Conservation (phyloP, 176 grass and related monocot species). For the Areca catechu region DNA sequence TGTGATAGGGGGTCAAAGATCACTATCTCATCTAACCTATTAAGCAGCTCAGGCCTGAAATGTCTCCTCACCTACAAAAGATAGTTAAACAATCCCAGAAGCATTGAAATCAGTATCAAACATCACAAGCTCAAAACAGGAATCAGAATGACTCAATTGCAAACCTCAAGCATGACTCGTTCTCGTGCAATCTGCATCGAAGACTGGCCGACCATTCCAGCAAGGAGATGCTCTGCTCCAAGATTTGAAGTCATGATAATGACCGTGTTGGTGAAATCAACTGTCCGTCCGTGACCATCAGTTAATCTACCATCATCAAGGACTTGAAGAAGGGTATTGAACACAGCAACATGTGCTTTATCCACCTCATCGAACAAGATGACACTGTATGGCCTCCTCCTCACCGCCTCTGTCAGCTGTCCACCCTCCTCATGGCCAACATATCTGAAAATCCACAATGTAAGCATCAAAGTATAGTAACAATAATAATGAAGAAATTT, state of each 20-base stretch:
- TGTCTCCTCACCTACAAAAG: constrained; percentile 69
- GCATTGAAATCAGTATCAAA: neutral
- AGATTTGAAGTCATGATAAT: constrained; percentile 99
- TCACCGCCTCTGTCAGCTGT: constrained; percentile 76
- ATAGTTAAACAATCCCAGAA: neutral
- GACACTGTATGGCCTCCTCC: constrained; percentile 77
- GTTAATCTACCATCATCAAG: constrained; percentile 88
- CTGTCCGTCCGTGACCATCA: constrained; percentile 80
- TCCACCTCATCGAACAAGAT: constrained; percentile 96
- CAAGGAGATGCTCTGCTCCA: constrained; percentile 88
- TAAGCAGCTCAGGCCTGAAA: constrained; percentile 86
- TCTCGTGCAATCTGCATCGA: constrained; percentile 73
- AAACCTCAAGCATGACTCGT: constrained; percentile 69
- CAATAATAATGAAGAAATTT: neutral
- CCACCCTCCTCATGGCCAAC: constrained; percentile 92
- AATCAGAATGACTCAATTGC: neutral
- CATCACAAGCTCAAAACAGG: neutral
- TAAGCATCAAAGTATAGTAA: neutral
- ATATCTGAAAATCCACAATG: constrained; percentile 30
- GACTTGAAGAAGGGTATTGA: constrained; percentile 96
- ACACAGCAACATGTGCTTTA: constrained; percentile 82
- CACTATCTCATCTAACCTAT: constrained; percentile 84
- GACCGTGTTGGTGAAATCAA: constrained; percentile 90
- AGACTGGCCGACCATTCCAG: constrained; percentile 67
- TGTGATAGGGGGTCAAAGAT: constrained; percentile 80